phyloP scores from a whole-genome alignment of 2,329 filamentous ascomycete genomes.

The Nannizzia gypsea region DNA sequence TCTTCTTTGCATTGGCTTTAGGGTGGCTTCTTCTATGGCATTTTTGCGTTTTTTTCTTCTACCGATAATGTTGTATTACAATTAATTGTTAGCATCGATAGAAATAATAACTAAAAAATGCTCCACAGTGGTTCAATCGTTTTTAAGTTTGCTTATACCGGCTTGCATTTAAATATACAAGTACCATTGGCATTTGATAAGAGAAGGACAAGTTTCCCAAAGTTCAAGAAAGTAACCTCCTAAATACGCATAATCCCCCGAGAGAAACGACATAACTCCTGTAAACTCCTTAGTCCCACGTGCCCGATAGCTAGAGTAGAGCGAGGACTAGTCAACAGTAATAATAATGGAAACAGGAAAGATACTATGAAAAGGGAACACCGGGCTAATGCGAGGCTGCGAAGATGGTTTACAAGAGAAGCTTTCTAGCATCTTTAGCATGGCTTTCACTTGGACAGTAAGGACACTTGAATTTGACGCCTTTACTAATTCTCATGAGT shows the following conservation, averaged over 20 bases:
- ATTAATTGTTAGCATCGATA: neutral
- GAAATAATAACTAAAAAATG: neutral
- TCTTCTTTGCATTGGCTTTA: too few species aligned
- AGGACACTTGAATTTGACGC: slow-evolving; percentile 78
- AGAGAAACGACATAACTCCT: neutral
- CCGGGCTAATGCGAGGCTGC: neutral
- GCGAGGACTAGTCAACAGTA: neutral
- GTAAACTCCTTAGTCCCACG: neutral
- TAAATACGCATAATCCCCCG: neutral
- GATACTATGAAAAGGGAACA: neutral
- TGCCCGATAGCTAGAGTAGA: too few species aligned
- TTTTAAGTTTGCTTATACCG: too few species aligned
- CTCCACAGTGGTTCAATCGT: neutral
- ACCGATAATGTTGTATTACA: too few species aligned
- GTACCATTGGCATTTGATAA: neutral
- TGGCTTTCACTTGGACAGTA: slow-evolving; percentile 84
- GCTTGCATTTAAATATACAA: too few species aligned
- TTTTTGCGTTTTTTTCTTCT: too few species aligned
- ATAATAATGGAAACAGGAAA: neutral
- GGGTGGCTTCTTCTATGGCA: too few species aligned
- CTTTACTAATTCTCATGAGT: slow-evolving; percentile 66
- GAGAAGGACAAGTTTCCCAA: neutral
- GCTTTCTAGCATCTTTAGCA: slow-evolving; percentile 61
- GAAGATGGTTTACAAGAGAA: slow-evolving; percentile 47
- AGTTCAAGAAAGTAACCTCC: neutral